Evolutionary conservation across 768 basidiomycete species (phyloP), one percentile per base, ranked within the genome.

Genomic region (Rhodotorula babjevae): DNA sequence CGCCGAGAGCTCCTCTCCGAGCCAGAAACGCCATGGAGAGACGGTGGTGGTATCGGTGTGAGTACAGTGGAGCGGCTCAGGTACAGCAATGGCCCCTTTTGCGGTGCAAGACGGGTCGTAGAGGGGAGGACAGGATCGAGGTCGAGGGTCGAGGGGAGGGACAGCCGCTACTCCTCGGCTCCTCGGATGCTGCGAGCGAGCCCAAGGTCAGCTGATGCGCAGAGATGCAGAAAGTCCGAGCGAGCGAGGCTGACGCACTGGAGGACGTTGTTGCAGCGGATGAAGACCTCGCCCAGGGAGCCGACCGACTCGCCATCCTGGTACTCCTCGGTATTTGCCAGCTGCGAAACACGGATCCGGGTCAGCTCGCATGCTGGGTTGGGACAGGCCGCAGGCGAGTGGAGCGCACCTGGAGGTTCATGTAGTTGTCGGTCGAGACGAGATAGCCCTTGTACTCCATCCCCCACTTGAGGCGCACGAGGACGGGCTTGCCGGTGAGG

Each of bases 241-340:
- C n/a, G n/a, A n/a, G n/a, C n/a, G n/a, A n/a, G n/a, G n/a, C n/a
- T n/a, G 2, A 50, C 74, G 63, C 27, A 75, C 74, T 75, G 74
- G 33, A 75, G 47, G 56, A 75, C 74, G 69, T 75, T 75, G 68
- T 75, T 75, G 65, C 74, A 75, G 93, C 96, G 87, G 80, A 99
- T 96, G 83, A 98, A 97, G 57, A 99, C 93, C 83, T 99, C 96
- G 76, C 96, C 96, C n/a, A 99, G 84, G 2, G 93, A 89, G 47
- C 96, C 96, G 73, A 91, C 96, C 15, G 92, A 94, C 81, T 91
- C 87, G 33, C 93, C 95, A 77, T 96, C 91, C 81, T 97, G 93
- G 78, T 90, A 95, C 81, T 99, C 96, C 81, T 98, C 96, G 6
- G 96, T 94, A 81, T 98, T 98, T n/a, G 94, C 95, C 64, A 99